A percentile compares a stretch with the other conserved stretches of the same genome.
phyloP scores from a whole-genome alignment of 768 basidiomycete genomes.

The Tricholoma bakamatsutake region DNA sequence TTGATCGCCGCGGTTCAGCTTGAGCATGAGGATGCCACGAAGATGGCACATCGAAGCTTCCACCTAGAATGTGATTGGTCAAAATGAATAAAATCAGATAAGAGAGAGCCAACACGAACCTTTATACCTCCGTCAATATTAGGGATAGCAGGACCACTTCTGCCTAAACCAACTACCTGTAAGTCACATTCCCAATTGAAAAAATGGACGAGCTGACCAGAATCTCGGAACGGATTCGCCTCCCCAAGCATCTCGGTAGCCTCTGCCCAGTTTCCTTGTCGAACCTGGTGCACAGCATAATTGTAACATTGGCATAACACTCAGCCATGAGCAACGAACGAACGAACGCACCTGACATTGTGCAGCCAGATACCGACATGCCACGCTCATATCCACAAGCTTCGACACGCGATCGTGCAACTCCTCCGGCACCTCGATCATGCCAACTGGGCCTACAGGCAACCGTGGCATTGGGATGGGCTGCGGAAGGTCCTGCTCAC shows the following conservation, averaged over 20 bases:
- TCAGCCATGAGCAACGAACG: neutral
- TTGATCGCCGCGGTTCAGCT: conserved; percentile 82
- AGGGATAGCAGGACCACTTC: conserved; percentile 65
- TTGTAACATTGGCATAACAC: conserved; percentile 3
- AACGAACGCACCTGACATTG: conserved; percentile 71
- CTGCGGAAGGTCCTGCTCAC: conserved; percentile 38
- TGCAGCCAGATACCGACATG: conserved; percentile 94
- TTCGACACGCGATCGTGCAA: conserved; percentile 63
- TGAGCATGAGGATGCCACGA: conserved; percentile 89
- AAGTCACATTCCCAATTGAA: neutral
- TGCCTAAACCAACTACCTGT: conserved; percentile 28
- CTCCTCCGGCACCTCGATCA: conserved; percentile 63
- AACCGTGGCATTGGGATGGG: conserved; percentile 42
- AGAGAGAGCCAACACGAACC: conserved; percentile 30
- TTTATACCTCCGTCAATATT: conserved; percentile 94
- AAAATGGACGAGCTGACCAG: conserved; percentile 36
- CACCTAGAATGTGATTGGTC: conserved; percentile 44
- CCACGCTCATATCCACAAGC: conserved; percentile 90
- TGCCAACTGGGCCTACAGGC: conserved; percentile 65
- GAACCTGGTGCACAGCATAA: conserved; percentile 36
- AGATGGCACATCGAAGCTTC: conserved; percentile 98
- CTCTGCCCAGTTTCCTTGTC: conserved; percentile 89
- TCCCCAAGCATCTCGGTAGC: conserved; percentile 93
- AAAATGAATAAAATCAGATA: neutral
- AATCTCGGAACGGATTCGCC: conserved; percentile 79